Base-by-base conservation (phyloP, 129 eudicot species). In the Flaveria robusta region DNA sequence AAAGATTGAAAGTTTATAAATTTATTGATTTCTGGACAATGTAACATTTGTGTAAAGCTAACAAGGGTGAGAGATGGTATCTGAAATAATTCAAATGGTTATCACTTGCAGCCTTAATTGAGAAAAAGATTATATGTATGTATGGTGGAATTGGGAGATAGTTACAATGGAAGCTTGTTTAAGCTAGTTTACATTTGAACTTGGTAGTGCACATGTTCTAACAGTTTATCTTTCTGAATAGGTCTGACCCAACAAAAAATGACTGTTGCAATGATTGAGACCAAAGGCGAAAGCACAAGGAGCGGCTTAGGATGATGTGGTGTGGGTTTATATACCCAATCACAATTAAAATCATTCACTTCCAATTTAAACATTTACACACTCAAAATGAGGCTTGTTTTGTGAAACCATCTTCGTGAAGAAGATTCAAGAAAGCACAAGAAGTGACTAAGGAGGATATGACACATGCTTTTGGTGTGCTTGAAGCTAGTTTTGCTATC, bases 171-270 rank as follows among this genome's bases (percentile, higher is more conserved):
- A 94, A 73, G 96, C 99, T 0, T 41, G 41, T 42, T 27, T 23
- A 26, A 58, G 10, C 49, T 70, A 6, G 26, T 45, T 16, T 62
- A 39, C 52, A 58, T n/a, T 79, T 46, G 63, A 15, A 58, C 52
- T 51, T 29, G 11, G 24, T 55, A 10, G 58, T 58, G 24, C 62
- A 43, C 49, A 34, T 47, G 39, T 69, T 66, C 31, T 75, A 55
- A 56, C 20, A 0, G n/a, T 75, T 62, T 7, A 23, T 18, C 42
- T 70, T 78, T 39, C 54, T 80, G 2, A 74, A 64, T 81, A 94
- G 99, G 97, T 94, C 99, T 29, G 99, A 94, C 65, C 99, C 97
- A 70, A 94, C 99, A 58, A 96, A 94, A 74, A 94, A 91, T 81
- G 99, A 94, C 75, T 89, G 99, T 46, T 94, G 71, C 97, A 94